phyloP scores from a whole-genome alignment of 2,329 filamentous ascomycete species.

The Amesomyces nigricolor region DNA sequence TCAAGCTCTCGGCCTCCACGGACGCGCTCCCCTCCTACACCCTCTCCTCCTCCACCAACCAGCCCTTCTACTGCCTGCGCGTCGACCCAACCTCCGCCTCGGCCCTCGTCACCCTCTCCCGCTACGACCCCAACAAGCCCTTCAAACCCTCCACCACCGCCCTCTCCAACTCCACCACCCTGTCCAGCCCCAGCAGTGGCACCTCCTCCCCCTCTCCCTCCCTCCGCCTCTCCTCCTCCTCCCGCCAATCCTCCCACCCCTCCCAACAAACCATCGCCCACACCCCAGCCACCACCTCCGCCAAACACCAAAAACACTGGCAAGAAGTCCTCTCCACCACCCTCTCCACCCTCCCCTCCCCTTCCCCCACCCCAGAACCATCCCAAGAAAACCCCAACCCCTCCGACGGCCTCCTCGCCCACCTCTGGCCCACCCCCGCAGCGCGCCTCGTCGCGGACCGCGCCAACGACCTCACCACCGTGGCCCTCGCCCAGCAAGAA shows the following conservation, averaged over 20 bases:
- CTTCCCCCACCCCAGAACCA: background rate
- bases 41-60: slow-evolving; percentile 49
- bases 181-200: slow-evolving; percentile 26
- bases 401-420: slow-evolving; percentile 59
- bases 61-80: slow-evolving; percentile 63
- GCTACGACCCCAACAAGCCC: slow-evolving; percentile 55
- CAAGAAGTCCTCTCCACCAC: slow-evolving; percentile 50
- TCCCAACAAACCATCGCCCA: slow-evolving; percentile 22
- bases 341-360: slow-evolving; percentile 51
- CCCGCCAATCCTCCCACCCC: slow-evolving; percentile 12
- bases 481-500: slow-evolving; percentile 61
- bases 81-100: slow-evolving; percentile 59
- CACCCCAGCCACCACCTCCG: slow-evolving; percentile 33
- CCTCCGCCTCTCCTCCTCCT: slow-evolving; percentile 15
- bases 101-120: slow-evolving; percentile 53
- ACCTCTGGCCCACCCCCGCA: slow-evolving; percentile 62
- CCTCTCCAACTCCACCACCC: slow-evolving; percentile 22
- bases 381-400: background rate
- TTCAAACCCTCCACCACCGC: slow-evolving; percentile 43
- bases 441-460: slow-evolving; percentile 58
- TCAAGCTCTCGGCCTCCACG: slow-evolving; percentile 49
- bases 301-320: slow-evolving; percentile 45
- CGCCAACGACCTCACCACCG: slow-evolving; percentile 52
- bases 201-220: slow-evolving; percentile 13
- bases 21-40: slow-evolving; percentile 64